phyloP scores from a whole-genome alignment of 768 basidiomycete genomes.

The Nidula microcarpa region DNA sequence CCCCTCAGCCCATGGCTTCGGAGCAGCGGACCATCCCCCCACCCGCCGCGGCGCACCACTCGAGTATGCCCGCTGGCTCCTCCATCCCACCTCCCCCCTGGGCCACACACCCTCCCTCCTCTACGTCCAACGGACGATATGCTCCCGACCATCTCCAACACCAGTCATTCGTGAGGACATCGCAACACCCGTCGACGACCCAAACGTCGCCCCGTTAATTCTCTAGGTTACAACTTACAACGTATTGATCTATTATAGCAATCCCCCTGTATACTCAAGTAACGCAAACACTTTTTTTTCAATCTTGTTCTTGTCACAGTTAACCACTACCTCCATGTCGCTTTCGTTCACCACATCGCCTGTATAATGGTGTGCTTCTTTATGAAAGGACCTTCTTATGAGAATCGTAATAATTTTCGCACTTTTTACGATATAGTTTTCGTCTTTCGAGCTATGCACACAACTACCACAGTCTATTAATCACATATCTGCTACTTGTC shows the following conservation, averaged over 20 bases:
- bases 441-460: neutral
- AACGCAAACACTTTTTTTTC: neutral
- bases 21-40: conserved; percentile 13
- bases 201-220: conserved; percentile 3
- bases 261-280: too few species aligned
- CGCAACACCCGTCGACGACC: conserved; percentile 18
- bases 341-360: conserved; percentile 4
- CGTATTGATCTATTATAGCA: neutral
- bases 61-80: conserved; percentile 9
- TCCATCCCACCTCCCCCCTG: conserved; percentile 21
- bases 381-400: too few species aligned
- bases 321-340: too few species aligned
- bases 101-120: conserved; percentile 14
- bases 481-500: too few species aligned
- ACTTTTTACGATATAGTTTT: too few species aligned
- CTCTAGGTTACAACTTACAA: conserved; percentile 1
- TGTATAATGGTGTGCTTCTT: conserved; percentile 12
- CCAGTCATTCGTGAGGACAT: conserved; percentile 32
- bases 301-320: conserved; percentile 1
- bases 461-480: neutral
- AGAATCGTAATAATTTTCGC: too few species aligned
- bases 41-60: conserved; percentile 10
- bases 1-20: conserved; percentile 8
- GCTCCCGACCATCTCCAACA: conserved; percentile 30
- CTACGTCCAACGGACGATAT: conserved; percentile 16